Evolutionary conservation across 192 early-diverging fungal genomes (phyloP).

Genomic region (Backusella sp.): DNA sequence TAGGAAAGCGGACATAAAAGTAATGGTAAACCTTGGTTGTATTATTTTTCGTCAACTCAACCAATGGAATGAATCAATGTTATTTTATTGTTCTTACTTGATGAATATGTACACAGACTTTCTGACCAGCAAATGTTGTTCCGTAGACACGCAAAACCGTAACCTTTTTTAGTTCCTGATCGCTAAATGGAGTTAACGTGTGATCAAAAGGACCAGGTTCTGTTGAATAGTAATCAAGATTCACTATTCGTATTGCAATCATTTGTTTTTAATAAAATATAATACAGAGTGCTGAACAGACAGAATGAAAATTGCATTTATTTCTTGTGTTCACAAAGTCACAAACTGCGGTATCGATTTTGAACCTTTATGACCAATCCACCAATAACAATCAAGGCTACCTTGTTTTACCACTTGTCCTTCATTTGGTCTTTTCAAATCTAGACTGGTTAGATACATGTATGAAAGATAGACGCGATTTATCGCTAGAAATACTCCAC

Average conservation of each 20-base stretch:
- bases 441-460: no score
- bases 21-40: slow-evolving; percentile 69
- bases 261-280: not conserved
- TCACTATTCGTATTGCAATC: slow-evolving; percentile 53
- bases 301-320: not conserved
- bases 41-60: not conserved
- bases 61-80: slow-evolving; percentile 14
- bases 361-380: not conserved
- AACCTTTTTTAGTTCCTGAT: slow-evolving; percentile 45
- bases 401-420: not conserved
- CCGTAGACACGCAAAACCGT: slow-evolving; percentile 87
- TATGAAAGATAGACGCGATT: no score
- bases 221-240: slow-evolving; percentile 64
- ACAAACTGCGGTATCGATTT: not conserved
- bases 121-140: slow-evolving; percentile 64
- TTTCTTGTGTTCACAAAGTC: not conserved
- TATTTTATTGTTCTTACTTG: slow-evolving; percentile 44
- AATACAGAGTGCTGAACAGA: not conserved
- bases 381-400: not conserved
- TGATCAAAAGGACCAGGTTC: slow-evolving; percentile 42
- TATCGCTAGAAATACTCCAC: no score
- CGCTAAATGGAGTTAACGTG: slow-evolving; percentile 35
- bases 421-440: no score
- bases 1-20: slow-evolving; percentile 74
- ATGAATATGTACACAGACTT: slow-evolving; percentile 82